Conservation (phyloP, 805 yeast genomes). For the Hanseniaspora jakobsenii region DNA sequence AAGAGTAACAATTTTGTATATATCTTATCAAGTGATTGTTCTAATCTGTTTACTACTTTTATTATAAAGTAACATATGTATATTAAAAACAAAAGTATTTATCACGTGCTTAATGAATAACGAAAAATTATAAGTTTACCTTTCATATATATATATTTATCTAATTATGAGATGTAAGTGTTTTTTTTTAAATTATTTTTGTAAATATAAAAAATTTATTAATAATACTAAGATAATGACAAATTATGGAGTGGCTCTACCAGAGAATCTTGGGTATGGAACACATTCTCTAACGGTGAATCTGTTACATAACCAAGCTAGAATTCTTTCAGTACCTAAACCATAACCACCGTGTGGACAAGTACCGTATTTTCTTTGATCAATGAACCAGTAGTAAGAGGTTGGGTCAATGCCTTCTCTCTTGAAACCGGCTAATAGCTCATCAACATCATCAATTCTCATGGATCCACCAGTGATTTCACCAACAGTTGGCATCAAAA, state of each 20-base stretch:
- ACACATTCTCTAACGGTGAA: slow-evolving; percentile 98
- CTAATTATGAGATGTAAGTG: too few relatives aligned
- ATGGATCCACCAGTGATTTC: slow-evolving; percentile 98
- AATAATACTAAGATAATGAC: too few relatives aligned
- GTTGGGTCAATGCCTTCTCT: slow-evolving; percentile 78
- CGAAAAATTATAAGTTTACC: too few relatives aligned
- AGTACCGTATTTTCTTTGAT: slow-evolving; percentile 92
- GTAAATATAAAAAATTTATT: too few relatives aligned
- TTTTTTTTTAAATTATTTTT: too few relatives aligned
- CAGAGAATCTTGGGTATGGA: slow-evolving; percentile 92
- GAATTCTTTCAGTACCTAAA: slow-evolving; percentile 91
- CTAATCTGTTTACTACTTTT: too few relatives aligned
- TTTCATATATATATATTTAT: too few relatives aligned
- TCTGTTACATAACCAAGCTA: slow-evolving; percentile 96
- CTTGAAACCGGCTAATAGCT: slow-evolving; percentile 77
- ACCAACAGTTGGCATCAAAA: slow-evolving; percentile 97
- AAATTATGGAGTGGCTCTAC: slow-evolving; percentile 84
- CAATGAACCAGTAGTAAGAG: slow-evolving; percentile 91
- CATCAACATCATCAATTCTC: slow-evolving; percentile 80
- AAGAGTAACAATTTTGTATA: too few relatives aligned
- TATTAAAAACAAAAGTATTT: too few relatives aligned
- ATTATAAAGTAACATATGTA: too few relatives aligned
- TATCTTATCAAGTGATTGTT: too few relatives aligned
- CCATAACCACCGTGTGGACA: slow-evolving; percentile 99
- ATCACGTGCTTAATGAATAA: too few relatives aligned